phyloP scores from a whole-genome alignment of 1,284 basidiomycete genomes.

The Trichosporon coremiiforme region DNA sequence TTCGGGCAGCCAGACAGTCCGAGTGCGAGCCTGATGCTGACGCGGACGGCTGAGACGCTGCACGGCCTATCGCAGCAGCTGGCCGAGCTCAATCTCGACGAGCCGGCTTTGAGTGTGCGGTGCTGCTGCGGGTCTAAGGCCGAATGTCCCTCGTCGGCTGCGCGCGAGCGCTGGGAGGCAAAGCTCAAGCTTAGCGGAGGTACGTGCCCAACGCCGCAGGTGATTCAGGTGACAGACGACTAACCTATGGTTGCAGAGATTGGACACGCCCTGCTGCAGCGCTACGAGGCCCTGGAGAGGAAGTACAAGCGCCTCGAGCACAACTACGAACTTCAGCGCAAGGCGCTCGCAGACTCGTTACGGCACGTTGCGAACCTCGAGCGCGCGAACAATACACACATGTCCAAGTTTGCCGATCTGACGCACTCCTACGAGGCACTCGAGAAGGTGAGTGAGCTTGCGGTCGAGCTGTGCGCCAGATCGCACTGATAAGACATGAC shows the following conservation, averaged over 20 bases:
- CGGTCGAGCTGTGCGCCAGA: background rate
- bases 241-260: conserved; percentile 65
- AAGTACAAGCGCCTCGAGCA: conserved; percentile 62
- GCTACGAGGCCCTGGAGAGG: conserved; percentile 79
- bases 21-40: conserved; percentile 38
- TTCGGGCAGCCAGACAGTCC: conserved; percentile 37
- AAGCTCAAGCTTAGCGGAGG: conserved; percentile 79
- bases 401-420: conserved; percentile 47
- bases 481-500: conserved; percentile 13
- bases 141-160: conserved; percentile 56
- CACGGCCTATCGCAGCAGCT: conserved; percentile 47
- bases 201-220: conserved; percentile 55
- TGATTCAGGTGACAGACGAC: conserved; percentile 20
- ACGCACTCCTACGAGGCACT: conserved; percentile 50
- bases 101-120: conserved; percentile 28
- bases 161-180: conserved; percentile 70
- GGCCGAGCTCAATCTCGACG: conserved; percentile 34
- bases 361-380: conserved; percentile 48
- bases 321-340: conserved; percentile 50
- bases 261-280: conserved; percentile 81
- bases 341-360: conserved; percentile 46
- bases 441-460: conserved; percentile 51
- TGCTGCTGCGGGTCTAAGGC: conserved; percentile 36
- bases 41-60: conserved; percentile 49
- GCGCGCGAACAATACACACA: conserved; percentile 51